Evolutionary conservation across 2,329 filamentous ascomycete genomes (phyloP), one percentile per base, ranked within the genome.

Genomic region (Coniosporium tulheliwenetii): DNA sequence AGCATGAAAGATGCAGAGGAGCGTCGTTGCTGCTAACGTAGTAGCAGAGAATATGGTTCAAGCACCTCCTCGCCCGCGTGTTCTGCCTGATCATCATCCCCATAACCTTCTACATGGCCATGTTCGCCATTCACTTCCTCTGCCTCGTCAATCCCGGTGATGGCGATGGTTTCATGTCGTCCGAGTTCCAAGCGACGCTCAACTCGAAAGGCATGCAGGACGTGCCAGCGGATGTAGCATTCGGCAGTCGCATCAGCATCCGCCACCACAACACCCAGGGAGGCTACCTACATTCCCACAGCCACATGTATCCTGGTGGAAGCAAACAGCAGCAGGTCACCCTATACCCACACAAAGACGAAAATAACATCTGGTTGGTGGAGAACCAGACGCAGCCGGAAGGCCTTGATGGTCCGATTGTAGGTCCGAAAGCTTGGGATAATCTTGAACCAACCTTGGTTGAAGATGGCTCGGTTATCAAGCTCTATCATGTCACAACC

Each of bases 301-400:
- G 78, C 52, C 81, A 95, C 57, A 98, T 98, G 91, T 98, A 96
- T 59, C 91, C 91, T 3, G 85, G 79, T 8, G 91, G 91, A 49
- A 95, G 86, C 71, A 93, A 95, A 70, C 93, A 98, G 65, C 91
- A 98, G 61, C 91, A 98, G 60, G 85, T 98, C 52, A 98, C 91
- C 1, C 76, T 98, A 2, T 98, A 98, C 55, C 91, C 91, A 7
- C 91, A 98, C 73, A 96, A 96, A 71, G 91, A 98, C 54, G 85
- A 94, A 58, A 98, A 98, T 73, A 98, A 98, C 59, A 52, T 93
- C 42, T 98, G 85, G 77, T 64, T 95, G 31, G 59, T 96, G 43
- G 91, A 98, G 68, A 98, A 98, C 61, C 84, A 93, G 65, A 98
- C 91, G 8, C 85, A 95, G 55, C 91, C 91, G 8, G 69, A 91